A percentile compares a stretch with the other conserved stretches of the same genome.
Conservation (phyloP, 768 basidiomycete species). For the Xanthoconium purpureum region DNA sequence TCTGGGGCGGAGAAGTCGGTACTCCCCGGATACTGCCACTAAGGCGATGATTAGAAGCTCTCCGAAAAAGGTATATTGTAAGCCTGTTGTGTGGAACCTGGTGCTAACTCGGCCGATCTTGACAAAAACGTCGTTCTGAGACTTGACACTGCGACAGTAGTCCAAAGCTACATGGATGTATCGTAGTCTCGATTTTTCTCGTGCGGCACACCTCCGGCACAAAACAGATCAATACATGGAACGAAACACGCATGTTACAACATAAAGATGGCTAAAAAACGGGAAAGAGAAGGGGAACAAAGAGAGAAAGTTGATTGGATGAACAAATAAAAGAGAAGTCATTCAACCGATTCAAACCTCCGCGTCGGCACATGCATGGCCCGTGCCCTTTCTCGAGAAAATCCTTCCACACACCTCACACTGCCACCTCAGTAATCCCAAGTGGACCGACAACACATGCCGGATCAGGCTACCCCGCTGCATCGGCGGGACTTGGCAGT, state of each 20-base stretch:
- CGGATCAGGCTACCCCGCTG: slow-evolving; percentile 19
- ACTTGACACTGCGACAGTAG: not conserved
- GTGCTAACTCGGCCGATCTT: not conserved
- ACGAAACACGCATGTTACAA: too few relatives aligned
- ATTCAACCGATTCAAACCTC: not conserved
- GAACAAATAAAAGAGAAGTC: too few relatives aligned
- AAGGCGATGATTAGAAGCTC: too few relatives aligned
- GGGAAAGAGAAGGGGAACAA: not conserved
- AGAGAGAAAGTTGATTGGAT: too few relatives aligned
- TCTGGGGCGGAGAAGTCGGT: not conserved
- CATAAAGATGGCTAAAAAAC: too few relatives aligned
- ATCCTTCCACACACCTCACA: slow-evolving; percentile 12
- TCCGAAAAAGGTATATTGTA: too few relatives aligned
- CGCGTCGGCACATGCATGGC: slow-evolving; percentile 6
- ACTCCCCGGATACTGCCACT: too few relatives aligned
- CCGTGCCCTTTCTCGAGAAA: slow-evolving; percentile 17
- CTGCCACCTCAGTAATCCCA: slow-evolving; percentile 12
- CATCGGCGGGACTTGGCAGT: slow-evolving; percentile 15
- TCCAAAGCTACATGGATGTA: not conserved
- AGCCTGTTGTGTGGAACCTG: too few relatives aligned
- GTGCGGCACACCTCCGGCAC: too few relatives aligned
- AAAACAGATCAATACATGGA: too few relatives aligned
- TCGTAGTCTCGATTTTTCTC: not conserved
- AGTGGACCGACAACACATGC: slow-evolving; percentile 18
- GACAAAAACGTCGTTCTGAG: not conserved